Conservation (phyloP, 2,329 filamentous ascomycete species). For the Verticillium zaregamsianum region DNA sequence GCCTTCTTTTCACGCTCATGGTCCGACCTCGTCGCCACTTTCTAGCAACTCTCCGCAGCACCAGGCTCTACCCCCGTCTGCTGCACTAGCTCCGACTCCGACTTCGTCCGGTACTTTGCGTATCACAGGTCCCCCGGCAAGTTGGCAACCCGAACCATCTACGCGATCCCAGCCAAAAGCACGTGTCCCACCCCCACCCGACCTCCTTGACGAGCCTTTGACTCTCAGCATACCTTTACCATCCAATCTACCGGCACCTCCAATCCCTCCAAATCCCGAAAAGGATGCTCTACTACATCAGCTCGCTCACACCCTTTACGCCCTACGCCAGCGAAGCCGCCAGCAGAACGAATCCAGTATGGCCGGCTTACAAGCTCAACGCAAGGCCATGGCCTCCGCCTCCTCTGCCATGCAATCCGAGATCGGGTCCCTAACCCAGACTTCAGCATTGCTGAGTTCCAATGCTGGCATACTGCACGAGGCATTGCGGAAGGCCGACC, state of each 20-base stretch:
- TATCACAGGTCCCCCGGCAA: constrained; percentile 3
- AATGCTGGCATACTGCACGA: constrained; percentile 78
- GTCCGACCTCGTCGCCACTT: constrained; percentile 8
- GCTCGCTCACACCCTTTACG: constrained; percentile 65
- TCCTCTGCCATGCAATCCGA: constrained; percentile 70
- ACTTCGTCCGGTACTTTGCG: neutral
- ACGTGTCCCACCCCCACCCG: constrained; percentile 40
- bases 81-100: neutral
- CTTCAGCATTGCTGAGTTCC: constrained; percentile 66
- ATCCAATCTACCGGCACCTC: constrained; percentile 62
- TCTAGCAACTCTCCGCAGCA: constrained; percentile 7
- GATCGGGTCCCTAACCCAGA: constrained; percentile 62
- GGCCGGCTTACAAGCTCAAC: constrained; percentile 73
- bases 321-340: constrained; percentile 65
- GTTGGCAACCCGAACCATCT: constrained; percentile 16
- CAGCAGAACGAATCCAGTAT: constrained; percentile 71
- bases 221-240: constrained; percentile 44
- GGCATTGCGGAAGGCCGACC: constrained; percentile 73
- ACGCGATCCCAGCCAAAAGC: constrained; percentile 24
- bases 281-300: constrained; percentile 82
- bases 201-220: constrained; percentile 55
- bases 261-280: constrained; percentile 91
- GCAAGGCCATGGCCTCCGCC: constrained; percentile 68
- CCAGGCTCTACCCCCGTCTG: constrained; percentile 10
- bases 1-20: constrained; percentile 34